These are phyloP conservation scores for Mycena latifolia DNA, from an alignment of 768 basidiomycete species.

Conservation along the genomic window DNA sequence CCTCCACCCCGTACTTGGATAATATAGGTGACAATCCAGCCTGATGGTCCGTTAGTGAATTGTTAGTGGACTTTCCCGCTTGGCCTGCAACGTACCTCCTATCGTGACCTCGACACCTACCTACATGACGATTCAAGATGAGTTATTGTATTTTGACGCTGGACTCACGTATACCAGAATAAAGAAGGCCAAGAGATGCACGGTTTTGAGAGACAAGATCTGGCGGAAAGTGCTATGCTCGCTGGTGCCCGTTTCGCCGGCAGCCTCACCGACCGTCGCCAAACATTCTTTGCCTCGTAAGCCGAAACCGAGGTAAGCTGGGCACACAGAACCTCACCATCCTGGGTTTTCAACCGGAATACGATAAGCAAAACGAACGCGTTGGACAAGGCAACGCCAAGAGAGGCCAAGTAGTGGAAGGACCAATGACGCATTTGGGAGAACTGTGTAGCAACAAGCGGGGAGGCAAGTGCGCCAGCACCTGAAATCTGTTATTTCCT, in stretches of 20 bases:
- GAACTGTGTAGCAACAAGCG: constrained; percentile 77
- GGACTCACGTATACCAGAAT: constrained; percentile 70
- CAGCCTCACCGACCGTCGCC: constrained; percentile 61
- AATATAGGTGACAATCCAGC: constrained; percentile 80
- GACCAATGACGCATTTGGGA: constrained; percentile 75
- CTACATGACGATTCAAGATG: too few relatives aligned
- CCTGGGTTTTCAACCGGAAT: constrained; percentile 79
- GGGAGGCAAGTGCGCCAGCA: constrained; percentile 73
- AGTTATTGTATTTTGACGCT: too few relatives aligned
- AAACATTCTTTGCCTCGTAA: constrained; percentile 60
- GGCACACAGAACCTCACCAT: constrained; percentile 56
- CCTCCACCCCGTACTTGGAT: constrained; percentile 59
- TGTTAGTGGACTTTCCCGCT: background rate
- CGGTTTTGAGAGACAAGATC: constrained; percentile 63
- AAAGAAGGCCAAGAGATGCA: constrained; percentile 75
- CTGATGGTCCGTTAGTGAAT: constrained; percentile 43
- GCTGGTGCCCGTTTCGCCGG: constrained; percentile 50
- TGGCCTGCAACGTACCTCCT: constrained; percentile 48
- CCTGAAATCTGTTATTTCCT: constrained; percentile 52
- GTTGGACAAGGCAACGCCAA: constrained; percentile 75
- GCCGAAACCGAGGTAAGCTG: background rate
- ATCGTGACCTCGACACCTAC: constrained; percentile 72
- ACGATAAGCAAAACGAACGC: constrained; percentile 62
- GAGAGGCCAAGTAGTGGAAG: constrained; percentile 80
- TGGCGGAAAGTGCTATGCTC: constrained; percentile 60